phyloP scores from a whole-genome alignment of 2,329 filamentous ascomycete genomes.

The Trichoderma lentiforme region DNA sequence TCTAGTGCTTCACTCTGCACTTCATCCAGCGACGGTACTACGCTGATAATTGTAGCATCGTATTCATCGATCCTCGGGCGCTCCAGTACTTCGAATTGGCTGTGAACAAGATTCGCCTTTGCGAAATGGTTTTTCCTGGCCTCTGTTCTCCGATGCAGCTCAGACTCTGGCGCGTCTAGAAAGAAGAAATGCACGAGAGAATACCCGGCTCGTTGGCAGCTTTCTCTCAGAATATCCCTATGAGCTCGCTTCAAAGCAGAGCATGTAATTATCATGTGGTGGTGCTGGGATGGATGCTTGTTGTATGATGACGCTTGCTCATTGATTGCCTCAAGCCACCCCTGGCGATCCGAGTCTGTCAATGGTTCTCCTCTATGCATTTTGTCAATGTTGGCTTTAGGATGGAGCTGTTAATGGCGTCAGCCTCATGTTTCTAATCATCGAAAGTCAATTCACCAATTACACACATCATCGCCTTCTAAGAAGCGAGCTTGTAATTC shows the following conservation, averaged over 20 bases:
- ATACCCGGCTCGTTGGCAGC: not conserved
- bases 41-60: not conserved
- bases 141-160: not conserved
- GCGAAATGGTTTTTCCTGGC: not conserved
- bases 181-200: slow-evolving; percentile 3
- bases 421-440: not conserved
- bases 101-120: slow-evolving; percentile 6
- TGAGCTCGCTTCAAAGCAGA: not conserved
- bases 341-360: not conserved
- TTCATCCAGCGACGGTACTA: not conserved
- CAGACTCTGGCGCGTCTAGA: not conserved
- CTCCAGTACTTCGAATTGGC: not conserved
- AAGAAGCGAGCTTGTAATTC: not conserved
- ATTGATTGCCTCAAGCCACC: slow-evolving; percentile 5
- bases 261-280: not conserved
- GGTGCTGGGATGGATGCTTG: not conserved
- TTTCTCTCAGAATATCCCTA: not conserved
- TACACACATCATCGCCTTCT: not conserved
- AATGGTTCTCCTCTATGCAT: not conserved
- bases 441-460: not conserved
- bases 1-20: slow-evolving; percentile 23
- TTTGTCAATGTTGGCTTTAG: slow-evolving; percentile 8
- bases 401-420: not conserved
- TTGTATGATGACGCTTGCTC: slow-evolving; percentile 2
- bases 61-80: slow-evolving; percentile 2